A percentile compares a stretch with the other conserved stretches of the same genome.
Evolutionary conservation across 306 rosid genomes (phyloP).

Genomic region (Prunus fruticosa): DNA sequence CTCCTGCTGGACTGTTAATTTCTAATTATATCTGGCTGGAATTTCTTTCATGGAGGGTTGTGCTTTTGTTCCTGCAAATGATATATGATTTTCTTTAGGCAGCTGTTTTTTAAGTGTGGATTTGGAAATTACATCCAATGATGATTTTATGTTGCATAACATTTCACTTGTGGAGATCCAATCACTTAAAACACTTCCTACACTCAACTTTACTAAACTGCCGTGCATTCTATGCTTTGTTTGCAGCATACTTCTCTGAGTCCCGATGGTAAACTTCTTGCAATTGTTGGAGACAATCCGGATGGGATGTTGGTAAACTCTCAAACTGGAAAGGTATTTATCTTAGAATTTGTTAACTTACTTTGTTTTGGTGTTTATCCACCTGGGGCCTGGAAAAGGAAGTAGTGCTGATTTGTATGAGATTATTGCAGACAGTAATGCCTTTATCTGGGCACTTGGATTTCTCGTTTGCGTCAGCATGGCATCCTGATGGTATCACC

Average conservation of each 20-base stretch:
- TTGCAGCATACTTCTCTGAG: conserved; percentile 84
- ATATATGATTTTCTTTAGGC: background rate
- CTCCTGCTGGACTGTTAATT: background rate
- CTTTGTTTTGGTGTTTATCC: background rate
- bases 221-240: conserved; percentile 6
- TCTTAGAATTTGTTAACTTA: background rate
- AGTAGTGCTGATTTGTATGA: conserved; percentile 15
- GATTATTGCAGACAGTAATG: conserved; percentile 49
- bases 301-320: conserved; percentile 79
- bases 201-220: conserved; percentile 5
- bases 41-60: background rate
- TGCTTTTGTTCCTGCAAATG: background rate
- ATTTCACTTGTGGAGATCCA: background rate
- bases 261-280: conserved; percentile 70
- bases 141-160: background rate
- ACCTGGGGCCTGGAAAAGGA: conserved; percentile 3
- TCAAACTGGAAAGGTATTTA: conserved; percentile 83
- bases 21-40: background rate
- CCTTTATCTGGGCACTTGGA: conserved; percentile 71
- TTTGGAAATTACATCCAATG: background rate
- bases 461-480: conserved; percentile 87
- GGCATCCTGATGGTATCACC: conserved; percentile 75
- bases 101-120: background rate
- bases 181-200: background rate
- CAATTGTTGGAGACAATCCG: conserved; percentile 82